phyloP scores from a whole-genome alignment of 1,139 yeast species.

The Suhomyces yuchorum region DNA sequence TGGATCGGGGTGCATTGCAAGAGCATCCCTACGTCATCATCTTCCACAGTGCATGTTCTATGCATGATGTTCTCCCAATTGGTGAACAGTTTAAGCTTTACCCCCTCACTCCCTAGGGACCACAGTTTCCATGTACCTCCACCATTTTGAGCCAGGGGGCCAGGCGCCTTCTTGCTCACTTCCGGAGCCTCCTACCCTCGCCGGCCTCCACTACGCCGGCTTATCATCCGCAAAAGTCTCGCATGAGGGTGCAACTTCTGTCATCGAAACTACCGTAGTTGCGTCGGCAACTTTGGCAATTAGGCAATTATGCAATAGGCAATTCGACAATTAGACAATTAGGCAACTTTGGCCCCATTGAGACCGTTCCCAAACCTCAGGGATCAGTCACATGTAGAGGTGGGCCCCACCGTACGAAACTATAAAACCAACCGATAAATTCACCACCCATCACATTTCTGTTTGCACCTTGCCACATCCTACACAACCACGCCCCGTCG shows the following conservation, averaged over 20 bases:
- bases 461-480: background rate
- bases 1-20: background rate
- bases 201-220: background rate
- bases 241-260: background rate
- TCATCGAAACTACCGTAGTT: background rate
- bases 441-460: background rate
- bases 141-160: constrained; percentile 1
- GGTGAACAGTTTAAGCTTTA: background rate
- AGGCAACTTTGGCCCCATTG: background rate
- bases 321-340: no score
- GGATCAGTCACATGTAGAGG: background rate
- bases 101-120: background rate
- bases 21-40: background rate
- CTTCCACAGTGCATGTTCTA: background rate
- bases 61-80: background rate
- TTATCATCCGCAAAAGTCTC: background rate
- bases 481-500: background rate
- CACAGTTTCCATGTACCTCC: background rate
- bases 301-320: no score
- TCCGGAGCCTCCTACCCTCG: constrained; percentile 1
- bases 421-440: background rate
- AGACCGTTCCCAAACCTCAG: background rate
- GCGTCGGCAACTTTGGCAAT: background rate
- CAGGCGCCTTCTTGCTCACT: background rate
- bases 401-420: background rate